Percentiles rank a stretch among this genome's conserved stretches.
These are phyloP conservation scores for Haematococcus lacustris DNA, from an alignment of 139 green algal species.

Conservation along the genomic window DNA sequence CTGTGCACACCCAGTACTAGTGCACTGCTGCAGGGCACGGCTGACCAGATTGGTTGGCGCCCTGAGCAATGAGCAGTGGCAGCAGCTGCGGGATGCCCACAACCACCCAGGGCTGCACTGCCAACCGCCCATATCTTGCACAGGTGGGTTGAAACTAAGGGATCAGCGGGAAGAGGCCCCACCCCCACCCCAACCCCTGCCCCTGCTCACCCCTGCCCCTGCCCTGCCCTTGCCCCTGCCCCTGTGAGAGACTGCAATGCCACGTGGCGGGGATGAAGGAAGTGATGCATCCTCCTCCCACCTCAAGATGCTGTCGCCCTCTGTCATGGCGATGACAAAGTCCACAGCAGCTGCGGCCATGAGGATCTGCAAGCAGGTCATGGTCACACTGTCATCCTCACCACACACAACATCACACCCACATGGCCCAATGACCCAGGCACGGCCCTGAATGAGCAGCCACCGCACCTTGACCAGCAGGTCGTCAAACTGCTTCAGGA, in stretches of 20 bases:
- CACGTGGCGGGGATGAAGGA: constrained; percentile 3
- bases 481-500: constrained; percentile 96
- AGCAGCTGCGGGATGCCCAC: not conserved
- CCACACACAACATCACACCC: not conserved
- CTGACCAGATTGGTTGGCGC: not conserved
- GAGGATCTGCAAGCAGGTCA: constrained; percentile 62
- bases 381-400: not conserved
- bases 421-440: not conserved
- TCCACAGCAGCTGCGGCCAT: constrained; percentile 80
- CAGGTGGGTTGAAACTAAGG: not conserved
- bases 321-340: constrained; percentile 63
- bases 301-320: constrained; percentile 57
- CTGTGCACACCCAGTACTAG: not conserved
- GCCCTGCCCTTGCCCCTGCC: not conserved
- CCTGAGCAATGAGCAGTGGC: not conserved
- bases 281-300: constrained; percentile 18
- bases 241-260: not conserved
- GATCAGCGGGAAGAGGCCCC: not conserved
- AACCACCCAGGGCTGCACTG: too few species aligned
- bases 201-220: not conserved
- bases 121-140: too few species aligned
- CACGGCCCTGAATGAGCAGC: not conserved
- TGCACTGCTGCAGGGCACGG: not conserved
- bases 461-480: constrained; percentile 80
- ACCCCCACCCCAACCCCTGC: not conserved